Evolutionary conservation across 805 yeast species (phyloP), one percentile per base, ranked within the genome.

Genomic region (Myxozyma monticola): DNA sequence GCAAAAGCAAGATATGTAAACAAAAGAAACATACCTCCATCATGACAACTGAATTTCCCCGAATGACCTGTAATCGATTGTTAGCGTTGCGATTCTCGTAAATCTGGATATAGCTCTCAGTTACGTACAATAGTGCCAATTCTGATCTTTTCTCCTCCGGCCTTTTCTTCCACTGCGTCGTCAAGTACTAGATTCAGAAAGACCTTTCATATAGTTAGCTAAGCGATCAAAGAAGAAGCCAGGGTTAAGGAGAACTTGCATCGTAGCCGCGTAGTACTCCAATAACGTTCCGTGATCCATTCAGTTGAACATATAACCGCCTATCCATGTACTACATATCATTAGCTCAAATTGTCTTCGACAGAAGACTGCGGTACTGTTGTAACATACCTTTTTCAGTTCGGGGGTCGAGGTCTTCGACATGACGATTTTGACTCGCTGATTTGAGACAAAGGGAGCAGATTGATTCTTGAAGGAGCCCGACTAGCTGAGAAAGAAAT

Each of bases 221-320:
- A n/a, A n/a, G n/a, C n/a, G n/a, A n/a, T n/a, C n/a, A n/a, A n/a
- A n/a, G n/a, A 6, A 36, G 36, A 17, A 48, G 37, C 34, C 9
- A 8, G 10, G 9, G 29, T 22, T 9, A 44, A 14, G 15, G 22
- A n/a, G 7, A 61, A 65, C 51, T 61, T 24, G 81, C 78, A 65
- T 91, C 98, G 66, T 81, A 91, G 1, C 98, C 98, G 61, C 87
- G 74, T 47, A 91, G 75, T 10, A 79, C 78, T 1, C 98, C 98
- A n/a, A 79, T 77, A 1, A 91, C 79, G 59, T 78, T 78, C 43
- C 97, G 75, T 12, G 85, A 71, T 1, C 96, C 95, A 66, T 88
- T 88, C 52, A 91, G 74, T 57, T 84, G 85, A 15, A 91, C 71
- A 12, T 81, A 73, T 24, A 91, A 75, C 61, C 80, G 79, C 68